Base-by-base conservation (phyloP, 2,329 filamentous ascomycete species). In the Talaromyces sp. region DNA sequence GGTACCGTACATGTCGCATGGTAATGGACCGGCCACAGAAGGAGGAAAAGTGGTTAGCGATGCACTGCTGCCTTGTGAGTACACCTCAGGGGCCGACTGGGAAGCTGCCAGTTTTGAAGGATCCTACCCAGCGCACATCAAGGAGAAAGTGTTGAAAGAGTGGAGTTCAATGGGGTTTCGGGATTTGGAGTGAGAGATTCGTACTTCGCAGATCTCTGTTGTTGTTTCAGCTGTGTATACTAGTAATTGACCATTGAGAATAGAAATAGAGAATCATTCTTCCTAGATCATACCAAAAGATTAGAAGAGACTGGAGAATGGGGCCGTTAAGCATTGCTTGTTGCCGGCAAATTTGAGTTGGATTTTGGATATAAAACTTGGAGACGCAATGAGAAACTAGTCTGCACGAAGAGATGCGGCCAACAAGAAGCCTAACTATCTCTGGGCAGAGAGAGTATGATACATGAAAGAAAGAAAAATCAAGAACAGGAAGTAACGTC, bases 21-120 rank as follows among this genome's bases (percentile, higher is more conserved):
- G 79, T 0, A 70, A 64, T 14, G 72, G 69, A 0, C 63, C 68
- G 0, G 67, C 68, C 0, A 60, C 57, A 0, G 67, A 63, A 46
- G 80, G 78, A 0, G 79, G 79, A 0, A 83, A 82, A 67, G 72
- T 81, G 3, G 77, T 82, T 27, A 77, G 73, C 0, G 77, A 82
- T 68, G 75, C 73, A 8, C 60, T 82, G 52, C 64, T 81, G 58
- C 73, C 76, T 0, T 63, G 62, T 2, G 80, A 81, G 59, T 82
- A 81, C 64, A 77, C 68, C 0, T 69, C 66, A 0, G 77, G 73
- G 0, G 66, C 64, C 29, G 65, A 69, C 31, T 73, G 71, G 72
- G 66, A 68, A 55, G 61, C 67, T 0, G 72, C 70, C 21, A 69
- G 71, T 56, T 75, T 76, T n/a, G 59, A 71, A 41, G 55, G 66